Evolutionary conservation across 2,329 filamentous ascomycete genomes (phyloP).

Genomic region (Penicillium rolfsii): DNA sequence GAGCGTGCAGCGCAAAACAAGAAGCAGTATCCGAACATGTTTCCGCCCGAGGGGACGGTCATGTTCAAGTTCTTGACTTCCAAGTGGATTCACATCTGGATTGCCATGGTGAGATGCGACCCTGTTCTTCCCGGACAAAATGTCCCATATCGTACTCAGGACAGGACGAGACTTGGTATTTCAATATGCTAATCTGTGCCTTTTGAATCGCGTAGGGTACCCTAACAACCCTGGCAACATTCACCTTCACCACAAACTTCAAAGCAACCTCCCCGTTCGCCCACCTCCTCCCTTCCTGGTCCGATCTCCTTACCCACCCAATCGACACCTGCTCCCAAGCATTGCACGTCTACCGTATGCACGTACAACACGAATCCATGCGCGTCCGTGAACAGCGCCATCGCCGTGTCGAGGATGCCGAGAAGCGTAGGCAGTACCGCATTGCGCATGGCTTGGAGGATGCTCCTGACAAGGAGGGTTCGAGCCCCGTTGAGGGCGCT

Average conservation of each 20-base stretch:
- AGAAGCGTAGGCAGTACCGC: slow-evolving; percentile 83
- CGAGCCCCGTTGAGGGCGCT: slow-evolving; percentile 39
- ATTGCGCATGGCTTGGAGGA: slow-evolving; percentile 80
- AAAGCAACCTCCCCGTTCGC: slow-evolving; percentile 75
- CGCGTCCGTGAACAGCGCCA: slow-evolving; percentile 72
- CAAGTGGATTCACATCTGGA: slow-evolving; percentile 73
- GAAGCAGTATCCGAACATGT: slow-evolving; percentile 83
- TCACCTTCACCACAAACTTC: slow-evolving; percentile 79
- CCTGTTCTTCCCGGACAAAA: too few relatives aligned
- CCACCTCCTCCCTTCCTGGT: slow-evolving; percentile 73
- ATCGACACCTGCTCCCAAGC: slow-evolving; percentile 67
- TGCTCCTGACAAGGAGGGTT: slow-evolving; percentile 41
- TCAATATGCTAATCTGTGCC: too few relatives aligned
- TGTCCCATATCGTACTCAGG: too few relatives aligned
- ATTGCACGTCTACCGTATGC: slow-evolving; percentile 73
- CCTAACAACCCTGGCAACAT: slow-evolving; percentile 68
- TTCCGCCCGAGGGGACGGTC: slow-evolving; percentile 80
- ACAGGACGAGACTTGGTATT: too few relatives aligned
- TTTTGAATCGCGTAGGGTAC: slow-evolving; percentile 56
- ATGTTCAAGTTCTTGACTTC: slow-evolving; percentile 84
- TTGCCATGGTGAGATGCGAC: slow-evolving; percentile 71
- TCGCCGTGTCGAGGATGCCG: slow-evolving; percentile 78
- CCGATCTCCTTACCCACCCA: slow-evolving; percentile 71
- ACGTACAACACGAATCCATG: slow-evolving; percentile 71
- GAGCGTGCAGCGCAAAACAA: slow-evolving; percentile 68